A percentile compares a stretch with the other conserved stretches of the same genome.
phyloP scores from a whole-genome alignment of 768 basidiomycete species.

The Lyophyllum decastes region DNA sequence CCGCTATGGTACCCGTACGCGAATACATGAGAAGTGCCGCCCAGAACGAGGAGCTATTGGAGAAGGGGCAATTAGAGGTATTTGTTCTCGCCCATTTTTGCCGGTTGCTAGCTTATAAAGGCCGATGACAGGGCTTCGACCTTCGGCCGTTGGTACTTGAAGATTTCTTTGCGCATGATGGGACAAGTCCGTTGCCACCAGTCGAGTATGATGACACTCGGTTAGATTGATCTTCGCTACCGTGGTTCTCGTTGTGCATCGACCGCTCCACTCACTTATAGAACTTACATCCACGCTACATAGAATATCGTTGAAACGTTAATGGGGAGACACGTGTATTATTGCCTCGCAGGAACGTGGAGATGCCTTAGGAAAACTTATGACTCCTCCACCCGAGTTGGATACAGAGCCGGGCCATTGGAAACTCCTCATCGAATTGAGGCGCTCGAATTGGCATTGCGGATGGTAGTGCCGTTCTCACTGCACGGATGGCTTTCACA shows the following conservation, averaged over 20 bases:
- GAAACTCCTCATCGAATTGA: no score
- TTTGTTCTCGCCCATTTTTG: neutral
- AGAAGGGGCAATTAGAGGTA: conserved; percentile 52
- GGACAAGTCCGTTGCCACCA: conserved; percentile 36
- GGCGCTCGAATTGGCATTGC: no score
- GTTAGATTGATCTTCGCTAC: conserved; percentile 20
- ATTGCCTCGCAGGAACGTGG: neutral
- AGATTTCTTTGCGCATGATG: conserved; percentile 64
- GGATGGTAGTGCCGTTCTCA: no score
- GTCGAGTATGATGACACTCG: conserved; percentile 16
- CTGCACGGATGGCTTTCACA: no score
- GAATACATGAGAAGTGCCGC: conserved; percentile 69
- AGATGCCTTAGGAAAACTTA: neutral
- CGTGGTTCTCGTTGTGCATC: neutral
- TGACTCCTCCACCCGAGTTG: no score
- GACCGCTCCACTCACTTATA: conserved; percentile 11
- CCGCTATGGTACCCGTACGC: conserved; percentile 90
- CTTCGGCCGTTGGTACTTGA: conserved; percentile 69
- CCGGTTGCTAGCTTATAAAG: neutral
- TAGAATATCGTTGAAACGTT: conserved; percentile 6
- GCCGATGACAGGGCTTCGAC: conserved; percentile 65
- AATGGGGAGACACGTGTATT: conserved; percentile 17
- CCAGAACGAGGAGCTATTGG: conserved; percentile 42
- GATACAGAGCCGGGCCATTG: no score
- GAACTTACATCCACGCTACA: neutral